Evolutionary conservation across 176 grass and related monocot genomes (phyloP).

Genomic region (Zoysia japonica): DNA sequence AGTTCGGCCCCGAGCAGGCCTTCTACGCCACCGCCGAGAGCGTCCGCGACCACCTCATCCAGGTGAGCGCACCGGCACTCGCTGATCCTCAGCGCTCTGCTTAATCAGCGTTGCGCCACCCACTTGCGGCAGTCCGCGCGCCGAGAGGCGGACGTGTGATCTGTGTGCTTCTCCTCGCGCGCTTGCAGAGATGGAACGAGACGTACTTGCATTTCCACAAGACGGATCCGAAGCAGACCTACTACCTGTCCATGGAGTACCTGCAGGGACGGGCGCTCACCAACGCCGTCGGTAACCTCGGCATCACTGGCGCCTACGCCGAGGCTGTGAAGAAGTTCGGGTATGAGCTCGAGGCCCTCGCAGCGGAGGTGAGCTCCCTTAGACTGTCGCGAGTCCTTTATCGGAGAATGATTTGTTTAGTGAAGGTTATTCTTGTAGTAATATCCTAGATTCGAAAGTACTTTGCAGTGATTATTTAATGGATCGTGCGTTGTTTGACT

Average conservation of each 20-base stretch:
- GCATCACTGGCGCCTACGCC: slow-evolving; percentile 79
- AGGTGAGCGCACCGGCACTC: slow-evolving; percentile 43
- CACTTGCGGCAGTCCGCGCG: neutral
- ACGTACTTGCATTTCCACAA: slow-evolving; percentile 95
- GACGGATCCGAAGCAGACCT: slow-evolving; percentile 96
- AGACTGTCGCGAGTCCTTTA: slow-evolving; percentile 12
- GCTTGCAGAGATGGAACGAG: slow-evolving; percentile 83
- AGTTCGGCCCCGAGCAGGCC: slow-evolving; percentile 82
- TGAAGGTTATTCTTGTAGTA: slow-evolving; percentile 5
- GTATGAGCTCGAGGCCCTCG: slow-evolving; percentile 82
- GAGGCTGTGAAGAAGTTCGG: slow-evolving; percentile 92
- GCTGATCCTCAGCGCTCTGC: neutral
- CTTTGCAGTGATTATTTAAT: slow-evolving; percentile 42
- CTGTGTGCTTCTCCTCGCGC: neutral
- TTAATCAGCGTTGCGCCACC: neutral
- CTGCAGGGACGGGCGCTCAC: slow-evolving; percentile 93
- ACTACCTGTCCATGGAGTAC: slow-evolving; percentile 99
- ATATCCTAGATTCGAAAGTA: neutral
- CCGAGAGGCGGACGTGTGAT: slow-evolving; percentile 23
- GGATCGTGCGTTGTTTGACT: slow-evolving; percentile 37
- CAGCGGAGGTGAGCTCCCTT: slow-evolving; percentile 57
- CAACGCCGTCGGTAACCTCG: slow-evolving; percentile 94
- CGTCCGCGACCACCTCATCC: slow-evolving; percentile 78
- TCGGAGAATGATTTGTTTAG: slow-evolving; percentile 26
- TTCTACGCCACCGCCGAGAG: slow-evolving; percentile 92